Evolutionary conservation across 2,329 filamentous ascomycete species (phyloP), one percentile per base, ranked within the genome.

Genomic region (Trichothecium roseum): DNA sequence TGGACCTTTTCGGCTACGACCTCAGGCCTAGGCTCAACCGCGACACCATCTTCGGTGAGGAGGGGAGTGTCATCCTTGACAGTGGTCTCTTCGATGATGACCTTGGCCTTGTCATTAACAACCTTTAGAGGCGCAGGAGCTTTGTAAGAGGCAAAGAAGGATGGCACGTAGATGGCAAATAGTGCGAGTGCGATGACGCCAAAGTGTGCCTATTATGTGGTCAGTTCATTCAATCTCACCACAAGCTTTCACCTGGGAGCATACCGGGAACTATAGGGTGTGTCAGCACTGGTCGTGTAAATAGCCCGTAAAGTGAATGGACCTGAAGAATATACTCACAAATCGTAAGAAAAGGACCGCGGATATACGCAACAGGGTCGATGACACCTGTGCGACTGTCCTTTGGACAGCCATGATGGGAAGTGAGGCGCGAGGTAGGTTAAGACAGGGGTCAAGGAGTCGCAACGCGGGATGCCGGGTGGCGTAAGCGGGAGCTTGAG

Each of bases 101-200:
- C 52, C 36, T 80, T 70, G 16, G 81, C 60, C 42, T 79, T 62
- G 44, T 81, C 74, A 40, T 74, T 71, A 17, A 81, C 57, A 5
- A 81, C 50, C 32, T 73, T 63, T 47, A 77, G 71, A 39, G 69
- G 62, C 6, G 74, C 64, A 38, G 74, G 71, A 13, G 65, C 64
- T 18, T 71, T 55, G 50, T 73, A 77, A 45, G 68, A 74, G 10
- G 64, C 59, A 34, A 82, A 53, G 55, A 81, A 84, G 1, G 77
- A 65, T 0, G 78, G 69, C 1, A 79, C 51, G 45, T 84, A 85
- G 38, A 85, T 56, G 17, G 72, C 76, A 40, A 81, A 77, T 3
- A 81, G 60, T 0, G 79, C 68, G 38, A 76, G 75, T 4, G 77
- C 62, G 27, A 73, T 46, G 20, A 77, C 77, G 40, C 67, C 53